Evolutionary conservation across 2,329 filamentous ascomycete genomes (phyloP), one percentile per base, ranked within the genome.

Genomic region (Aspergillus brasiliensis): DNA sequence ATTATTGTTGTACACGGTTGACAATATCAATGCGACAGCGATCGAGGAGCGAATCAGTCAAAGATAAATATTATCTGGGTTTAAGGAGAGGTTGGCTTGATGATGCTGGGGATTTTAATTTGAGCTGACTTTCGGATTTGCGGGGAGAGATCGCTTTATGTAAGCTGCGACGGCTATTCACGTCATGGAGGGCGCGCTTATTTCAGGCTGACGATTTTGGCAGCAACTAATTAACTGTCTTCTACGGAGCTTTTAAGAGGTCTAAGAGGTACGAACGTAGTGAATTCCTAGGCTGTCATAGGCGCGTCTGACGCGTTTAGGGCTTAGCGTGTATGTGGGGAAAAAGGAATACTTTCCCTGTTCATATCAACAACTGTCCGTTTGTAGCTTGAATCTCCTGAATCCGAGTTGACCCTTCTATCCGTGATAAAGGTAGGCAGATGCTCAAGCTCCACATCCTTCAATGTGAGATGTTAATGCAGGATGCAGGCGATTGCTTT

Each of bases 1-100:
- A 75, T 74, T 8, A 23, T 17, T 11, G 31, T 34, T 34, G 10
- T 34, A 19, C 37, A 13, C 21, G 23, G 6, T 13, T 15, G n/a
- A 19, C 15, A 25, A 34, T n/a, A 15, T 11, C 3, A 28, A 40
- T 5, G 25, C 38, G 25, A 28, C 17, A 17, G n/a, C 51, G 23
- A 46, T 23, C 27, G 10, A n/a, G 46, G 21, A 13, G 11, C 11
- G n/a, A 44, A 21, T 11, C 3, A 34, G 31, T 34, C n/a, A 34
- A 34, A 5, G 11, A 38, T 5, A 46, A n/a, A 19, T 19, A 46
- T 17, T 21, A 34, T 19, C 19, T 11, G 7, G n/a, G 8, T 34
- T 34, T 34, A 23, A 3, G 25, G 40, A 2, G 6, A 10, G 38
- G 25, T 28, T 31, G 23, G 8, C n/a, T 19, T n/a, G 46, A 28